Percentiles rank a stretch among this genome's conserved stretches.
phyloP scores from a whole-genome alignment of 192 early-diverging fungal species.

The Backusella morwellensis region DNA sequence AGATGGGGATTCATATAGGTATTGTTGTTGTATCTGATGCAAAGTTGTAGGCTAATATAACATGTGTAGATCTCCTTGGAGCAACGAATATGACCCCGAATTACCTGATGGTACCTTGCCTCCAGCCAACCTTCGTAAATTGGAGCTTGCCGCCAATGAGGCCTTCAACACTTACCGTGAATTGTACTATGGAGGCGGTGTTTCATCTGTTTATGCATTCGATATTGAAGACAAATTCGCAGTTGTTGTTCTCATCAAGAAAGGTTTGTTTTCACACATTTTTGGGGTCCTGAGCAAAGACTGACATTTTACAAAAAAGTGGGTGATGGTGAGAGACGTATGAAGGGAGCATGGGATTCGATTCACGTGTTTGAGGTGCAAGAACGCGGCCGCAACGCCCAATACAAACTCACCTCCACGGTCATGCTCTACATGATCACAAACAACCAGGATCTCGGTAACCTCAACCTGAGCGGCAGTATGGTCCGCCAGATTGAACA shows the following conservation, averaged over 20 bases:
- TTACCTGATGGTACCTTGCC: conserved; percentile 77
- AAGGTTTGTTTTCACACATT: conserved; percentile 55
- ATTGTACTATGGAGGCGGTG: conserved; percentile 92
- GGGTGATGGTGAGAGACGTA: conserved; percentile 61
- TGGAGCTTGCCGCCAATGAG: conserved; percentile 91
- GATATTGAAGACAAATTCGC: conserved; percentile 85
- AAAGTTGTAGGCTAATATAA: not conserved
- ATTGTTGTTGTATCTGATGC: not conserved
- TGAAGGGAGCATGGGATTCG: conserved; percentile 96
- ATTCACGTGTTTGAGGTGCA: conserved; percentile 95
- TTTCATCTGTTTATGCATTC: conserved; percentile 88
- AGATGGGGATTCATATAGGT: conserved; percentile 92
- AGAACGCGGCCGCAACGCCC: conserved; percentile 81
- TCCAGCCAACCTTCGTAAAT: conserved; percentile 76
- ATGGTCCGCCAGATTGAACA: conserved; percentile 94
- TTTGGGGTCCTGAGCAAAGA: not conserved
- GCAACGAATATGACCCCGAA: conserved; percentile 90
- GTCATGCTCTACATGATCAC: conserved; percentile 92
- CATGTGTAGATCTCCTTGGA: conserved; percentile 86
- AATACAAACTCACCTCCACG: conserved; percentile 96
- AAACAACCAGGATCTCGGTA: conserved; percentile 59
- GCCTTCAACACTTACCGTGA: conserved; percentile 97
- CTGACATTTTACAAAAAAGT: conserved; percentile 26
- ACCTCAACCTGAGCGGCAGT: conserved; percentile 86
- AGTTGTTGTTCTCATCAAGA: conserved; percentile 93